Evolutionary conservation across 441 rosid species (phyloP).

Genomic region (Populus hybrid): DNA sequence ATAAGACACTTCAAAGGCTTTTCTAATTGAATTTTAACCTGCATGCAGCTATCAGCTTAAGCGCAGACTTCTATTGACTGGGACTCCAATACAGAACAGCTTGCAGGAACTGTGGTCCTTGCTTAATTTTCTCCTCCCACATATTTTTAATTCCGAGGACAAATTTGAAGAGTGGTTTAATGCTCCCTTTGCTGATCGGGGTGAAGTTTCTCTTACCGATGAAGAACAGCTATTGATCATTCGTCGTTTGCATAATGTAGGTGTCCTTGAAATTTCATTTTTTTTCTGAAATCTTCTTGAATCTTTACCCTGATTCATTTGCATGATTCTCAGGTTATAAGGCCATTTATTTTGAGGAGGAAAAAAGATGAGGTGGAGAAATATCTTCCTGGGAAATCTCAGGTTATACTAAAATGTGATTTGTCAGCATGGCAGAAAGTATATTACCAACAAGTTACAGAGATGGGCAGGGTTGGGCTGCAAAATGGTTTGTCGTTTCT

Average conservation of each 20-base stretch:
- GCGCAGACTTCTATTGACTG: slow-evolving; percentile 93
- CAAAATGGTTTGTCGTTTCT: slow-evolving; percentile 67
- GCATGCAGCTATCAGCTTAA: slow-evolving; percentile 83
- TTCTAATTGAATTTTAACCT: slow-evolving; percentile 29
- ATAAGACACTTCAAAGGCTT: slow-evolving; percentile 1
- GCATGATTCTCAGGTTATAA: slow-evolving; percentile 67
- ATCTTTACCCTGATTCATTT: slow-evolving; percentile 12
- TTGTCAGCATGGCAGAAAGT: slow-evolving; percentile 99
- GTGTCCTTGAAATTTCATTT: slow-evolving; percentile 2
- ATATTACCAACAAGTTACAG: slow-evolving; percentile 96
- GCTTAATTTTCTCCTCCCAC: slow-evolving; percentile 97
- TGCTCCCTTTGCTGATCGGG: slow-evolving; percentile 98
- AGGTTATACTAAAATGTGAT: slow-evolving; percentile 96
- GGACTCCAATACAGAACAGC: slow-evolving; percentile 98
- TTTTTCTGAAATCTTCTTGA: neutral
- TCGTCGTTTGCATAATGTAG: slow-evolving; percentile 65
- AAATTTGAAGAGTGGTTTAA: slow-evolving; percentile 99
- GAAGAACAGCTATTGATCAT: slow-evolving; percentile 95
- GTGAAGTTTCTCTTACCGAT: slow-evolving; percentile 80
- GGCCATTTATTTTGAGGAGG: slow-evolving; percentile 98
- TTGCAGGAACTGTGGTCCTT: slow-evolving; percentile 98
- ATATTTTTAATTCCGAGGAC: slow-evolving; percentile 85
- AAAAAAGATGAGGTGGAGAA: slow-evolving; percentile 99
- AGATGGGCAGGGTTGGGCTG: slow-evolving; percentile 89
- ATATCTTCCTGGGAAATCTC: slow-evolving; percentile 91